Conservation (phyloP, 768 basidiomycete genomes). For the Calocera cornea region DNA sequence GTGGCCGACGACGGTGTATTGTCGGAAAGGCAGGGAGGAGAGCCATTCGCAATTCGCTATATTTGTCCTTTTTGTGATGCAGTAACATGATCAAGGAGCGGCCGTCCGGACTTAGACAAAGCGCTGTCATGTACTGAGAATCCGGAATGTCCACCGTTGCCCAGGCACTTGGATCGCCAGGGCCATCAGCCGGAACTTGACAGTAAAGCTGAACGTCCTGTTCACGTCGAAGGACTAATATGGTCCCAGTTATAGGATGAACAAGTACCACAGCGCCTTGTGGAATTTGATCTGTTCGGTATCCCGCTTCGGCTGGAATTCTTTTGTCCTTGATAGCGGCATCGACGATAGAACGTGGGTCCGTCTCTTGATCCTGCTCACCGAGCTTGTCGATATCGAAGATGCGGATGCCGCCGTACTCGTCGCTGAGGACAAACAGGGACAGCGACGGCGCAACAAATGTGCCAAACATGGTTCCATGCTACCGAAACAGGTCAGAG, state of each 20-base stretch:
- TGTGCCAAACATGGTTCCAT: not conserved
- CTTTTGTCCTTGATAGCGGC: no score
- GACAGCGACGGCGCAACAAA: not conserved
- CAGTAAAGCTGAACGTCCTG: not conserved
- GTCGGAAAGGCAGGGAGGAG: no score
- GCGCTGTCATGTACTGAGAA: not conserved
- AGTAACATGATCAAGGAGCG: not conserved
- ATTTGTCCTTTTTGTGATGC: not conserved
- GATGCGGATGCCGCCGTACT: not conserved
- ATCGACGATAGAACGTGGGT: no score
- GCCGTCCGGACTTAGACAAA: not conserved
- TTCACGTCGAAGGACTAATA: not conserved
- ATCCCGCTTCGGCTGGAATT: no score
- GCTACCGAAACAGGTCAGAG: not conserved
- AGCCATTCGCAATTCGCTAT: no score
- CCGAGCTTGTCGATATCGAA: not conserved
- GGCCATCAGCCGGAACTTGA: not conserved
- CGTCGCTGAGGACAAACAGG: not conserved
- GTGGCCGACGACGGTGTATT: no score
- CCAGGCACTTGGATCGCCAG: not conserved
- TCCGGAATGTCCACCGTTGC: not conserved
- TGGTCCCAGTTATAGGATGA: not conserved
- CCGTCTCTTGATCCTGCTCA: not conserved
- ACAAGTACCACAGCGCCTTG: not conserved
- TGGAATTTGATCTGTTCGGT: no score